Evolutionary conservation across 208 protist species (phyloP), one percentile per base, ranked within the genome.

Genomic region (Acanthamoeba castellanii): DNA sequence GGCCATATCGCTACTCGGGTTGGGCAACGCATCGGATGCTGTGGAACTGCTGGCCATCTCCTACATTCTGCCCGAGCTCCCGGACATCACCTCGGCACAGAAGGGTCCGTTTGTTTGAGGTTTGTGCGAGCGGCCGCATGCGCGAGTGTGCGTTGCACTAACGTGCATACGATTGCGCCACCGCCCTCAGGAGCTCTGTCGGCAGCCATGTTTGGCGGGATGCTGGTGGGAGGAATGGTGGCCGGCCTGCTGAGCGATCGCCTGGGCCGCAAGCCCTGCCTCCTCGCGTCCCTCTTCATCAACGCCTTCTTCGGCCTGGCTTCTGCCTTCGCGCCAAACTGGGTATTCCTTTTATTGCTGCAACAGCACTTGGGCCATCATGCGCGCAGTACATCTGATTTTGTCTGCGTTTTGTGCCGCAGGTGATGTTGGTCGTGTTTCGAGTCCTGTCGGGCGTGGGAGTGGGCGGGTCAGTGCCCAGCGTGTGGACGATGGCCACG

Each of bases 401-500:
- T 13, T 22, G 13, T 6, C 52, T 57, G 52, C 14, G 52, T 1
- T 27, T 30, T 25, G 9, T 18, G 37, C 18, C 27, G 18, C 50
- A 88, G 81, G 81, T 59, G 50, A 18, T 55, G 14, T 25, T 95
- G 64, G 50, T 95, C 94, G 20, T 66, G 5, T 88, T n/a, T 34
- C 89, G 94, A 50, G 72, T 95, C 22, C 0, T 95, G 32, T 81
- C 94, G 22, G 94, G 94, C 16, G 89, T 95, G 13, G 94, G 94
- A 8, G 94, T 95, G 32, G 94, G 94, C n/a, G 94, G 94, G 9
- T 94, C 94, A 11, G 94, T 95, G 7, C 94, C 94, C 34, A 66
- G 42, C 30, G 91, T 95, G 66, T 95, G 94, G 45, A 95, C 94
- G 27, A 95, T 95, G 82, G 59, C 90, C 16, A 68, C 89, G 37